phyloP scores from a whole-genome alignment of 192 early-diverging fungal species.

The Podila epicladia region DNA sequence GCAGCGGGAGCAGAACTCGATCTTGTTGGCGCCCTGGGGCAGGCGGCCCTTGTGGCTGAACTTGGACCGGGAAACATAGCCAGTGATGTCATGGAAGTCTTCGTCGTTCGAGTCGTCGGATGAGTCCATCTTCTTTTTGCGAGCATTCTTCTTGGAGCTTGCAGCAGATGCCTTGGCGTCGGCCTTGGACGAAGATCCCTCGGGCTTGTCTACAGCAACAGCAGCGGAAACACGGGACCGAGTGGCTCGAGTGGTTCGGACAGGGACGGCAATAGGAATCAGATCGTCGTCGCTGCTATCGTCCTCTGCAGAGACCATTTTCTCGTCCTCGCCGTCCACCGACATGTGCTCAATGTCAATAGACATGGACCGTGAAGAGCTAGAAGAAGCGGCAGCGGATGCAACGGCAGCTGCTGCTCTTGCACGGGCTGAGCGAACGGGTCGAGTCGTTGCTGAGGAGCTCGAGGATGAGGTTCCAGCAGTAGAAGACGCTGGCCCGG shows the following conservation, averaged over 20 bases:
- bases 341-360: not conserved
- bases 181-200: not conserved
- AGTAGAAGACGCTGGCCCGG: not conserved
- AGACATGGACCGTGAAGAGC: constrained; percentile 22
- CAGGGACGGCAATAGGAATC: constrained; percentile 14
- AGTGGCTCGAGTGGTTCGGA: constrained; percentile 2
- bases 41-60: constrained; percentile 47
- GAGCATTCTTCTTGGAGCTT: constrained; percentile 26
- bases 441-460: constrained; percentile 1
- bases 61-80: constrained; percentile 24
- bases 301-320: constrained; percentile 18
- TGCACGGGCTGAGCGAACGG: constrained; percentile 37
- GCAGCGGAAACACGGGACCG: constrained; percentile 7
- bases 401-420: constrained; percentile 1
- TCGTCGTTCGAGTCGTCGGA: constrained; percentile 35
- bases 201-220: not conserved
- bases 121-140: constrained; percentile 41
- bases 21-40: constrained; percentile 30
- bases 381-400: constrained; percentile 2
- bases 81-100: constrained; percentile 36
- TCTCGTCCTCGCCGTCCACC: constrained; percentile 8
- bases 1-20: constrained; percentile 59
- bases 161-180: constrained; percentile 5
- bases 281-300: constrained; percentile 6
- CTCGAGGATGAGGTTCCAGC: constrained; percentile 1